Base-by-base conservation (phyloP, 768 basidiomycete genomes). In the Phallus indusiatus region DNA sequence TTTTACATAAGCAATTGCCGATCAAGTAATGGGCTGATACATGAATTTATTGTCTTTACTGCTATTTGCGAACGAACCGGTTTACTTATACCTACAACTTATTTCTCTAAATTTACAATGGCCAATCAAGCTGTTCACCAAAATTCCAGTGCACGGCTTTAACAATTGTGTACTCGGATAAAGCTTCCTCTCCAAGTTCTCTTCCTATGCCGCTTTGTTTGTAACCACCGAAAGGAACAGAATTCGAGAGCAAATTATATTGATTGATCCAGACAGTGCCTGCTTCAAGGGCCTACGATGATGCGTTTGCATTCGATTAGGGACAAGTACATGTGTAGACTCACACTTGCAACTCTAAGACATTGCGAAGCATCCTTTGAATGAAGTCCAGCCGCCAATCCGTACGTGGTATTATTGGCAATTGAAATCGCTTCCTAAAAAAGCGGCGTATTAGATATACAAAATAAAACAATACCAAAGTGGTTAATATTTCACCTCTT, bases 181-280 rank as follows among this genome's bases (percentile, higher is more conserved):
- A 77, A 21, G 89, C 90, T 64, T 90, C 83, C 68, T 84, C 84
- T 47, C 92, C 92, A 57, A 94, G 82, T 69, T 94, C 92, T 56
- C 92, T 84, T 88, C 89, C 86, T 66, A 90, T 84, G 55, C 93
- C 93, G 47, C 88, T 90, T 69, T 90, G 87, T 73, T 94, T 95
- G 76, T 89, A 95, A 21, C 94, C 95, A 37, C 95, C 94, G 67
- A 97, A 97, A 1, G 95, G 95, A 49, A 93, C 86, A 60, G 94
- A 91, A 70, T 90, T 90, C 72, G 82, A 81, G 58, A 95, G 70
- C 12, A 88, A 47, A 67, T 86, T 88, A 73, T 93, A 94, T 67
- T 91, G 86, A 71, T 97, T 97, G 61, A 94, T 81, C 93, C 94
- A 96, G 47, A 92, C 89, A 24, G 90, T 94, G 62, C 94, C 94